These are phyloP conservation scores for Leishmania turanica DNA, from an alignment of 208 protist genomes.

Conservation along the genomic window DNA sequence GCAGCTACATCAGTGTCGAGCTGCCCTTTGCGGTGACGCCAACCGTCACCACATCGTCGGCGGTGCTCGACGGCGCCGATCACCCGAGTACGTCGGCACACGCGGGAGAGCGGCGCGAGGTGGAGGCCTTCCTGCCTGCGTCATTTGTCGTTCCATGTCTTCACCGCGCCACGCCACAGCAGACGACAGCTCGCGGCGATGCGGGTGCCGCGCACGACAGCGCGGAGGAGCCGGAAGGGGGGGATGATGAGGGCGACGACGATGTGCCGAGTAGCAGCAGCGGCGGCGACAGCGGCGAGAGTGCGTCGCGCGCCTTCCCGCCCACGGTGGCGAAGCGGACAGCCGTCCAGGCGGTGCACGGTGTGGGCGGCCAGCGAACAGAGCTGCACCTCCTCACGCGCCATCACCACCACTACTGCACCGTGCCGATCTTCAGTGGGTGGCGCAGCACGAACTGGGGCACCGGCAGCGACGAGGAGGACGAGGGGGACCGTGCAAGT, in stretches of 20 bases:
- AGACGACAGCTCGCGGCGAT: not conserved
- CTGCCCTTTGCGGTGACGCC: slow-evolving; percentile 65
- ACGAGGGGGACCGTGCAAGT: not conserved
- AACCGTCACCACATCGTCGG: slow-evolving; percentile 8
- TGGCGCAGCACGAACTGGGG: slow-evolving; percentile 47
- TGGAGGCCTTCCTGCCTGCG: slow-evolving; percentile 64
- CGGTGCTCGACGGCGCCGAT: not conserved
- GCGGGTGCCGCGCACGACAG: slow-evolving; percentile 17
- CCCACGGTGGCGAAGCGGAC: not conserved
- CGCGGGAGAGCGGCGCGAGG: slow-evolving; percentile 19
- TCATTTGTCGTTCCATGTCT: slow-evolving; percentile 48
- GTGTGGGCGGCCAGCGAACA: not conserved
- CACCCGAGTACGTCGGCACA: not conserved
- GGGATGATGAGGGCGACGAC: slow-evolving; percentile 19
- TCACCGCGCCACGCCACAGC: slow-evolving; percentile 25
- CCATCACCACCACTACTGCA: slow-evolving; percentile 34
- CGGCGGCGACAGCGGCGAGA: not conserved
- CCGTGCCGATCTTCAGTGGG: slow-evolving; percentile 34
- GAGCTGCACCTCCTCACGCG: slow-evolving; percentile 14
- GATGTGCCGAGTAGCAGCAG: slow-evolving; percentile 3
- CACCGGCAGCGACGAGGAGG: not conserved
- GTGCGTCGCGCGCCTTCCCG: not conserved
- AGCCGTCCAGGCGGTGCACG: not conserved
- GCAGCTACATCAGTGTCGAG: slow-evolving; percentile 68
- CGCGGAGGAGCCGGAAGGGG: slow-evolving; percentile 28